These are phyloP conservation scores for Fraxinus americana DNA, from an alignment of 257 asterid species.

Conservation along the genomic window DNA sequence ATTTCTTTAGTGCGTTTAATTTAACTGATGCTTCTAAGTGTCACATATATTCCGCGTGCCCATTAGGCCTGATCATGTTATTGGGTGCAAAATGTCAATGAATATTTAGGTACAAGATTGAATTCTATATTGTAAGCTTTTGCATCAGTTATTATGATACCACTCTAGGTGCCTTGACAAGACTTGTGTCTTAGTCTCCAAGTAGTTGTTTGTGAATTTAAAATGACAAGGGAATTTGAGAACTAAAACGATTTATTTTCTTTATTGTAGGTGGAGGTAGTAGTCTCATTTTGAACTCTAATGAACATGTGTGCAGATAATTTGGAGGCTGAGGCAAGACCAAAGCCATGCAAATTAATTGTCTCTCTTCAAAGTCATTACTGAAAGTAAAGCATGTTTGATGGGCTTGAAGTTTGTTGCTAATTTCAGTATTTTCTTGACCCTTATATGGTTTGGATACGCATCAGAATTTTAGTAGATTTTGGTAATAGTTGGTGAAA, in stretches of 20 bases:
- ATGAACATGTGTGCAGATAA: background rate
- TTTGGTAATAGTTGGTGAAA: no score
- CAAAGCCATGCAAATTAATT: background rate
- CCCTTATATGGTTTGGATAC: no score
- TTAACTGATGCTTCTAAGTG: background rate
- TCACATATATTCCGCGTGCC: background rate
- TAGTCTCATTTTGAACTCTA: background rate
- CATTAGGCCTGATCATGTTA: background rate
- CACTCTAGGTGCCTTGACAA: background rate
- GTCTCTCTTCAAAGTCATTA: background rate
- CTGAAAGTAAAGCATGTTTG: background rate
- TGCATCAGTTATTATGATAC: background rate
- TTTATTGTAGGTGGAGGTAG: background rate
- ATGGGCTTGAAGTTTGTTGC: background rate
- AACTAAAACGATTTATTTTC: background rate
- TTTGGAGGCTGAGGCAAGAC: background rate
- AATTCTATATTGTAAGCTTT: background rate
- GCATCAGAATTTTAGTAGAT: no score
- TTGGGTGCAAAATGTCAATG: background rate
- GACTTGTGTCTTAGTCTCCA: background rate
- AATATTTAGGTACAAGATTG: background rate
- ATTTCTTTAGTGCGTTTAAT: background rate
- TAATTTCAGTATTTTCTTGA: no score
- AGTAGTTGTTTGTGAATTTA: background rate
- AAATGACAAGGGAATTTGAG: background rate